These are phyloP conservation scores for Neostapfia colusana DNA, from an alignment of 176 grass and related monocot genomes.

Conservation along the genomic window DNA sequence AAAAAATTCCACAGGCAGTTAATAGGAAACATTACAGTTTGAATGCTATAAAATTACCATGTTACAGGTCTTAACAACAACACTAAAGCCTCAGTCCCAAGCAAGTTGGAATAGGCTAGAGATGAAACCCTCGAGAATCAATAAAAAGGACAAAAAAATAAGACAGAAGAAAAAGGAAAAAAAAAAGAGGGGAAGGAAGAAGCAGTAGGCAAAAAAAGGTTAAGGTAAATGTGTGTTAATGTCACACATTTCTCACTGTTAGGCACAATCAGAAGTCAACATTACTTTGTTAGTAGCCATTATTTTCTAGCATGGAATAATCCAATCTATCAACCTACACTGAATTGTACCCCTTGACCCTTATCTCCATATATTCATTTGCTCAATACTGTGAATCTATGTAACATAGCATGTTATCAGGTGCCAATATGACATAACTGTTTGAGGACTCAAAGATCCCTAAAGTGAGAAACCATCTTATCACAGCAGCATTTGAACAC, in stretches of 20 bases:
- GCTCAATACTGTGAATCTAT: background rate
- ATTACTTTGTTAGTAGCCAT: background rate
- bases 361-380: slow-evolving; percentile 7
- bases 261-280: background rate
- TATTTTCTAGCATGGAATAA: background rate
- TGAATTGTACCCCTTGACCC: background rate
- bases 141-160: too few species aligned
- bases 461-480: slow-evolving; percentile 1
- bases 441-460: background rate
- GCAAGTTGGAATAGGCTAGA: too few species aligned
- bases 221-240: background rate
- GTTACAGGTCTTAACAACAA: too few species aligned
- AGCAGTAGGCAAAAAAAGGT: too few species aligned
- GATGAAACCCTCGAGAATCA: too few species aligned
- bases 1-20: background rate
- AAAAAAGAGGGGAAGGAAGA: too few species aligned
- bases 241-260: background rate
- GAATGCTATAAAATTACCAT: background rate
- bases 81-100: too few species aligned
- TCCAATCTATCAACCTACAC: background rate
- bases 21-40: background rate
- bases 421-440: background rate
- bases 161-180: too few species aligned
- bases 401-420: background rate
- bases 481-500: background rate